phyloP scores from a whole-genome alignment of 2,329 filamentous ascomycete genomes.

The Alternaria brassicicola region DNA sequence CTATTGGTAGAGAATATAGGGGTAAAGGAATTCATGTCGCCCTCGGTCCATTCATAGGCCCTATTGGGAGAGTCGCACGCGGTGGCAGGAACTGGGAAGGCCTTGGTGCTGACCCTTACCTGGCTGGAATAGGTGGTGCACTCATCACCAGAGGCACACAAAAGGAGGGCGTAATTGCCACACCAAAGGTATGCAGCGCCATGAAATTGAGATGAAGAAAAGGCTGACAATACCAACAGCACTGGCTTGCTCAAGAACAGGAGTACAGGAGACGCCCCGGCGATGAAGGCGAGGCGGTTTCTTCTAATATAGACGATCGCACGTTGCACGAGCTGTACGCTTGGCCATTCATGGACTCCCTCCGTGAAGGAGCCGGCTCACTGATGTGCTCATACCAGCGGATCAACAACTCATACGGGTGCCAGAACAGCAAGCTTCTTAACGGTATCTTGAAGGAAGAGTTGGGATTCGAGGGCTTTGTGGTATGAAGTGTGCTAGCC shows the following conservation, averaged over 20 bases:
- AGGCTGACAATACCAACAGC: conserved; percentile 45
- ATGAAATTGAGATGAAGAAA: not conserved
- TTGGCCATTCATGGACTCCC: conserved; percentile 68
- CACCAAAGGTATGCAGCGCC: conserved; percentile 21
- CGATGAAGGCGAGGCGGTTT: conserved; percentile 61
- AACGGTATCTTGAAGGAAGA: conserved; percentile 60
- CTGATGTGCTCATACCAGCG: conserved; percentile 64
- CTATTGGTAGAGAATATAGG: conserved; percentile 71
- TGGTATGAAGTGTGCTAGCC: conserved; percentile 37
- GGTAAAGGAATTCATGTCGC: conserved; percentile 74
- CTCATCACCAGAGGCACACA: conserved; percentile 61
- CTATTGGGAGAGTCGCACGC: conserved; percentile 71
- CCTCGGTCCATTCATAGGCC: conserved; percentile 72
- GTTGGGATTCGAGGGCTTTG: conserved; percentile 55
- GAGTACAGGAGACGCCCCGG: conserved; percentile 52
- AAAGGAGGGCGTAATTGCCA: conserved; percentile 52
- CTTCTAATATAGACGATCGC: conserved; percentile 68
- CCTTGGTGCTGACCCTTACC: conserved; percentile 70
- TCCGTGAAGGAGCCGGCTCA: conserved; percentile 62
- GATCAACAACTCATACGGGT: conserved; percentile 41
- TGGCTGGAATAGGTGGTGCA: conserved; percentile 60
- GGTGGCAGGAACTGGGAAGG: conserved; percentile 78
- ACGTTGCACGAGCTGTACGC: conserved; percentile 71
- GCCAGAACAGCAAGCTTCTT: conserved; percentile 49
- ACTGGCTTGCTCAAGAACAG: conserved; percentile 59